phyloP scores from a whole-genome alignment of 2,329 filamentous ascomycete species.

The Cladophialophora carrionii region DNA sequence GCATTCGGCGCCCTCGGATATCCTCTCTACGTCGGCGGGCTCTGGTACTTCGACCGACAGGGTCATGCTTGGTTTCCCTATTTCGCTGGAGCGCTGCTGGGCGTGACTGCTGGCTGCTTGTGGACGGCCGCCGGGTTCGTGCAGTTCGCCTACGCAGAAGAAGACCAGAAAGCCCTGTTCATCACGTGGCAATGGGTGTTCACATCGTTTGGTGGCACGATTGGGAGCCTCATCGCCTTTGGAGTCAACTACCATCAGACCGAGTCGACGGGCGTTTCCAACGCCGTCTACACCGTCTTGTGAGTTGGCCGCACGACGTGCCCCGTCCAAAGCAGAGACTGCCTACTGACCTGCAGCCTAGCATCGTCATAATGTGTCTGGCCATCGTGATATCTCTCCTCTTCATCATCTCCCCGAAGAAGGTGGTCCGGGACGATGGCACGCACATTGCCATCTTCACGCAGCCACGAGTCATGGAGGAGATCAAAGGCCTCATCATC shows the following conservation, averaged over 20 bases:
- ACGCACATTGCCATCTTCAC: constrained; percentile 38
- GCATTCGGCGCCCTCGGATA: constrained; percentile 34
- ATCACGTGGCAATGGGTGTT: constrained; percentile 36
- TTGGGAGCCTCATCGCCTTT: constrained; percentile 35
- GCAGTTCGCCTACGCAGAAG: constrained; percentile 33
- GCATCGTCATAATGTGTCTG: constrained; percentile 33
- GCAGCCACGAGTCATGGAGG: constrained; percentile 24
- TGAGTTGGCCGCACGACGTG: constrained; percentile 3
- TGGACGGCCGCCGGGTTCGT: constrained; percentile 33
- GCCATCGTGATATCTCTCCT: constrained; percentile 28
- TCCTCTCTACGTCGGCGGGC: constrained; percentile 35
- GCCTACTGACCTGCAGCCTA: background rate
- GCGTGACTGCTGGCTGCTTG: constrained; percentile 29
- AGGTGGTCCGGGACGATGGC: constrained; percentile 37
- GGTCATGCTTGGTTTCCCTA: constrained; percentile 35
- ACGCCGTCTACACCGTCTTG: constrained; percentile 34
- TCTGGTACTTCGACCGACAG: constrained; percentile 37
- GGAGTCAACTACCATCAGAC: constrained; percentile 34
- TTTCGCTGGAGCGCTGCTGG: constrained; percentile 27
- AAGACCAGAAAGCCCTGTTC: constrained; percentile 33
- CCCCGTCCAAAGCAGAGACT: background rate
- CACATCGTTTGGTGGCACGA: constrained; percentile 27
- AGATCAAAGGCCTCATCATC: constrained; percentile 29
- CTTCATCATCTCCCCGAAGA: constrained; percentile 30
- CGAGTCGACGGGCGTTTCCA: constrained; percentile 32